Percentiles rank a stretch among this genome's conserved stretches.
phyloP scores from a whole-genome alignment of 75 land plant genomes.

The Sequoiadendron giganteum region DNA sequence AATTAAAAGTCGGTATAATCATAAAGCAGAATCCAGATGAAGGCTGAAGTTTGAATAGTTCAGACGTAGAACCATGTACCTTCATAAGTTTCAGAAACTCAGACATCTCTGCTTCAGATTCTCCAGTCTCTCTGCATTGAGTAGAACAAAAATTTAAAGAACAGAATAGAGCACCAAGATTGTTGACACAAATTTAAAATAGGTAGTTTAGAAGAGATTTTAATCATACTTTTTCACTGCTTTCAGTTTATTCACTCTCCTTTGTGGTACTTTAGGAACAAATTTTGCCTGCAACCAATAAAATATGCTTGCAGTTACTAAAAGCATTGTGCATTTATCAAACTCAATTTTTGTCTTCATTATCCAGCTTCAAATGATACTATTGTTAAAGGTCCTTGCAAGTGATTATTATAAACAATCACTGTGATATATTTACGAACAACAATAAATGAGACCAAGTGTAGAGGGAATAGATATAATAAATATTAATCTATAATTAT shows the following conservation, averaged over 20 bases:
- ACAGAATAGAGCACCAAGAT: neutral
- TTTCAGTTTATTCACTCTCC: neutral
- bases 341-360: neutral
- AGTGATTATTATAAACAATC: too few species aligned
- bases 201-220: neutral
- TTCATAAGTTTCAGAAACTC: conserved; percentile 13
- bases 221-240: neutral
- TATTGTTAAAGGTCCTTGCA: neutral
- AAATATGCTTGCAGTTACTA: neutral
- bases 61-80: neutral
- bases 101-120: neutral
- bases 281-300: conserved; percentile 9
- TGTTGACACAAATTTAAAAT: neutral
- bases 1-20: neutral
- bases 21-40: neutral
- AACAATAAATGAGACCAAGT: too few species aligned
- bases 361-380: neutral
- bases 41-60: neutral
- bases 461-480: too few species aligned
- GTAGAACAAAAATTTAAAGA: neutral
- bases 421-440: too few species aligned
- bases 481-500: too few species aligned
- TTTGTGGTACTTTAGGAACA: conserved; percentile 8
- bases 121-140: conserved; percentile 2
- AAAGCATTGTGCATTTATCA: neutral